Evolutionary conservation across 495 filamentous ascomycete genomes (phyloP).

Genomic region (Xylaria venustula): DNA sequence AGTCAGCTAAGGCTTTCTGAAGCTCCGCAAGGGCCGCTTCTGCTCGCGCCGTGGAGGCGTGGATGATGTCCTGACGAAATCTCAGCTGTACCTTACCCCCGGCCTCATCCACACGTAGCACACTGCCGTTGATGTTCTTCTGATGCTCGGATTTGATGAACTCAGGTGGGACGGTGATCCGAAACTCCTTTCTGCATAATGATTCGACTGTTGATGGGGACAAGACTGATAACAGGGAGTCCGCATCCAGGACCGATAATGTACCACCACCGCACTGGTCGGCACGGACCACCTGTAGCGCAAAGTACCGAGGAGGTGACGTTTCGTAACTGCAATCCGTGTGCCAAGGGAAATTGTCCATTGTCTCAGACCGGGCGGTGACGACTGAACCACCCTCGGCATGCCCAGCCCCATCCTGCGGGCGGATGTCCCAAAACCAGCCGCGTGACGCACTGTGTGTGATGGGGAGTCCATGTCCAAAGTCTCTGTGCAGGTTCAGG

Average conservation of each 20-base stretch:
- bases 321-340: constrained; percentile 23
- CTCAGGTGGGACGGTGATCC: constrained; percentile 33
- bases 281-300: constrained; percentile 36
- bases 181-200: constrained; percentile 20
- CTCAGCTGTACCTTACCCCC: constrained; percentile 28
- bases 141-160: constrained; percentile 21
- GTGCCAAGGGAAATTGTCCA: constrained; percentile 22
- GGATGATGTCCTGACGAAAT: constrained; percentile 27
- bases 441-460: constrained; percentile 35
- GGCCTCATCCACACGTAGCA: too few relatives aligned
- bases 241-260: constrained; percentile 35
- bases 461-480: constrained; percentile 35
- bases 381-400: too few relatives aligned
- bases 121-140: too few relatives aligned
- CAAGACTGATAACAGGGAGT: too few relatives aligned
- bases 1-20: constrained; percentile 1
- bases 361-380: constrained; percentile 18
- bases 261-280: constrained; percentile 39
- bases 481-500: constrained; percentile 25
- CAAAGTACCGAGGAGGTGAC: constrained; percentile 19
- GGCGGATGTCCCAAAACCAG: constrained; percentile 41
- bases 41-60: constrained; percentile 23
- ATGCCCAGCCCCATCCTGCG: too few relatives aligned
- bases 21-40: constrained; percentile 28
- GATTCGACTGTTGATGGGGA: too few relatives aligned